Percentiles rank a stretch among this genome's conserved stretches.
These are phyloP conservation scores for Solanum habrochaites DNA, from an alignment of 257 asterid species.

Conservation along the genomic window DNA sequence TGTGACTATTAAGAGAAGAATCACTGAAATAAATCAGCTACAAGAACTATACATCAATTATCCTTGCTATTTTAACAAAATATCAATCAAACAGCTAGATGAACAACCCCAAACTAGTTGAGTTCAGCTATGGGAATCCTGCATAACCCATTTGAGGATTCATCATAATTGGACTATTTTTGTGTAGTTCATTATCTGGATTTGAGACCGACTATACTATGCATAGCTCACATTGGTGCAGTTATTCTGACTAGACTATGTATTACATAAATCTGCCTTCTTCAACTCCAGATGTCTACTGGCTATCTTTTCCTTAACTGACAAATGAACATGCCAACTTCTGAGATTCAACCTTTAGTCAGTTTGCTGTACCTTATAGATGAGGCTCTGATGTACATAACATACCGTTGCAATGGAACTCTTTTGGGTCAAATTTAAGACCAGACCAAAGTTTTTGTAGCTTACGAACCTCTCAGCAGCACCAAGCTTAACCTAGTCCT, in stretches of 20 bases:
- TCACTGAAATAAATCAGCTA: neutral
- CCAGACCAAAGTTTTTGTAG: neutral
- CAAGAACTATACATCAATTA: neutral
- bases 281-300: neutral
- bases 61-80: neutral
- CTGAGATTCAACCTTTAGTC: neutral
- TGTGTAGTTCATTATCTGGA: neutral
- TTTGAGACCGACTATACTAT: neutral
- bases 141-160: neutral
- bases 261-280: neutral
- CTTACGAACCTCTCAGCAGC: neutral
- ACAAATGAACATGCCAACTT: neutral
- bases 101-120: neutral
- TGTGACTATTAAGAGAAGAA: neutral
- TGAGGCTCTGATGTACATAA: neutral
- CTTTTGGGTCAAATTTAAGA: neutral
- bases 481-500: neutral
- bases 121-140: neutral
- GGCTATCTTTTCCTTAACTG: neutral
- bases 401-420: neutral
- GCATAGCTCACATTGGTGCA: neutral
- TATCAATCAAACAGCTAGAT: neutral
- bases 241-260: neutral
- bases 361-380: neutral
- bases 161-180: neutral